phyloP scores from a whole-genome alignment of 805 yeast genomes.

The Candida pseudofarinosa region DNA sequence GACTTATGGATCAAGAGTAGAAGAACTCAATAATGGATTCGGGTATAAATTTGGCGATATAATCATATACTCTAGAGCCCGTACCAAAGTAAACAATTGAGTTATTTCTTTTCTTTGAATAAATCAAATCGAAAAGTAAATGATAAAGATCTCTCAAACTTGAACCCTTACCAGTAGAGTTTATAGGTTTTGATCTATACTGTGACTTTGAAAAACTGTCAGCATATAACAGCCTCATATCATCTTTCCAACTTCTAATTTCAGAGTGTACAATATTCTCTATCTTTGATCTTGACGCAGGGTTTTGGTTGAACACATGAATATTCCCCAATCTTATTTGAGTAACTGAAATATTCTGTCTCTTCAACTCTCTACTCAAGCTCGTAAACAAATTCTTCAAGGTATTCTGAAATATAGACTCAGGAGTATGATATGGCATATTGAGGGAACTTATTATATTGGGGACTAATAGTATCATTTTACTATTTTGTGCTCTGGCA shows the following conservation, averaged over 20 bases:
- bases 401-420: slow-evolving; percentile 48
- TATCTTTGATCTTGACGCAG: slow-evolving; percentile 17
- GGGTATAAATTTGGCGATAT: slow-evolving; percentile 29
- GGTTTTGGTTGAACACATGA: slow-evolving; percentile 21
- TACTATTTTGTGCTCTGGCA: slow-evolving; percentile 47
- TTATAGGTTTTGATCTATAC: slow-evolving; percentile 25
- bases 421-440: slow-evolving; percentile 64
- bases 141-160: slow-evolving; percentile 36
- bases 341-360: slow-evolving; percentile 33
- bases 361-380: slow-evolving; percentile 31
- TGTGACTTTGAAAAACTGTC: slow-evolving; percentile 28
- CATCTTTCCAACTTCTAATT: slow-evolving; percentile 35
- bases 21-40: slow-evolving; percentile 26
- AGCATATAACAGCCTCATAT: slow-evolving; percentile 31
- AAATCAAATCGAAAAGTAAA: slow-evolving; percentile 35
- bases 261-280: slow-evolving; percentile 32
- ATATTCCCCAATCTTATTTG: slow-evolving; percentile 41
- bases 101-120: slow-evolving; percentile 18
- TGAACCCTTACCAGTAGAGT: slow-evolving; percentile 24
- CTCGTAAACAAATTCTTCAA: slow-evolving; percentile 33
- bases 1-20: not conserved
- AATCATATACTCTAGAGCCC: slow-evolving; percentile 39
- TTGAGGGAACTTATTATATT: slow-evolving; percentile 50
- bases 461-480: slow-evolving; percentile 52
- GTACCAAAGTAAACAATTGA: slow-evolving; percentile 38